Conservation (phyloP, 805 yeast species). For the Monosporozyma yasuniensis region DNA sequence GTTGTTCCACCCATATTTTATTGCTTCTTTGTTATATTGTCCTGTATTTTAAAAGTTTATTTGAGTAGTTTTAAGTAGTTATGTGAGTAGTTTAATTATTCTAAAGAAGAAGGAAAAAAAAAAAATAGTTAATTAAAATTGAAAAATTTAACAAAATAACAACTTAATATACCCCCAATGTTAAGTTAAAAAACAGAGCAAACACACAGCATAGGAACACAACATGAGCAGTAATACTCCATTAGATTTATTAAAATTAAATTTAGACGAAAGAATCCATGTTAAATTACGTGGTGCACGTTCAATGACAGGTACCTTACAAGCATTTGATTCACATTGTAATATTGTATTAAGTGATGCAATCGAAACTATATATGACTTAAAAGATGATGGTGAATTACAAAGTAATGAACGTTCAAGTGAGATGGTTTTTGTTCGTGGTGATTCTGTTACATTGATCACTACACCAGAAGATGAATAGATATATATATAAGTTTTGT, state of each 20-base stretch:
- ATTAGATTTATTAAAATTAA: constrained; percentile 77
- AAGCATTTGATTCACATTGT: constrained; percentile 93
- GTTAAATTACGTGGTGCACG: constrained; percentile 92
- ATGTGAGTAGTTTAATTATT: no score
- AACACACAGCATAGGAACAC: no score
- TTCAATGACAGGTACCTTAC: constrained; percentile 81
- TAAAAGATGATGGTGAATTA: constrained; percentile 38
- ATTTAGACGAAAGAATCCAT: constrained; percentile 76
- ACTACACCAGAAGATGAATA: constrained; percentile 37
- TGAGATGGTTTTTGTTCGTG: constrained; percentile 92
- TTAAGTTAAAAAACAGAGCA: no score
- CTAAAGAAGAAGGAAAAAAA: background rate
- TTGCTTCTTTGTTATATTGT: background rate
- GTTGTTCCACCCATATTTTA: constrained; percentile 49
- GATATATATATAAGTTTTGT: background rate
- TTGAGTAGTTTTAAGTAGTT: no score
- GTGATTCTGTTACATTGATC: constrained; percentile 90
- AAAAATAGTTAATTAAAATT: background rate
- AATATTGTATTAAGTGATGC: constrained; percentile 93
- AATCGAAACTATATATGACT: constrained; percentile 63
- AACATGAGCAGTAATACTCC: constrained; percentile 47
- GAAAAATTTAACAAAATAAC: background rate
- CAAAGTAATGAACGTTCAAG: constrained; percentile 46
- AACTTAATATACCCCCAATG: background rate
- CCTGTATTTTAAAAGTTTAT: background rate